These are phyloP conservation scores for Mortierella alpina DNA, from an alignment of 192 early-diverging fungal genomes.

Conservation along the genomic window DNA sequence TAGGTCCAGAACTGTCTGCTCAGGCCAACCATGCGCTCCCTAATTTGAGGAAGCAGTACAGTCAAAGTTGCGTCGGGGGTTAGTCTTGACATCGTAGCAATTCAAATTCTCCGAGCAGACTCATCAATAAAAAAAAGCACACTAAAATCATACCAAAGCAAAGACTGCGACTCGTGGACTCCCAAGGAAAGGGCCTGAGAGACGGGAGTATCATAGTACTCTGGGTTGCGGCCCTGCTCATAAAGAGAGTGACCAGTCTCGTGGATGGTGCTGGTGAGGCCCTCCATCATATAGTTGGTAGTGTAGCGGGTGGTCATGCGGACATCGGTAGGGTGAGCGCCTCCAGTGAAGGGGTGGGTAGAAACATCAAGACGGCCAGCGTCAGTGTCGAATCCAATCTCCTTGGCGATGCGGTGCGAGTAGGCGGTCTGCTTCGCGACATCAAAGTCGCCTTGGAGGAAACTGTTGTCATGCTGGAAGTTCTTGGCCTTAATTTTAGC, in stretches of 20 bases:
- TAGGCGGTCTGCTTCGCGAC: constrained; percentile 52
- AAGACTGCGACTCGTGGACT: constrained; percentile 56
- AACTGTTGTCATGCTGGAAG: constrained; percentile 48
- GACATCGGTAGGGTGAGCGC: constrained; percentile 46
- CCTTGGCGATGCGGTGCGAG: constrained; percentile 48
- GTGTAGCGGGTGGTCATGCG: constrained; percentile 60
- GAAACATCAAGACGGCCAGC: constrained; percentile 55
- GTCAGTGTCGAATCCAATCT: constrained; percentile 55
- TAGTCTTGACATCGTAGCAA: too few species aligned
- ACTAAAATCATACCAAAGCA: constrained; percentile 46
- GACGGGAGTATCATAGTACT: constrained; percentile 36
- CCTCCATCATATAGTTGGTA: constrained; percentile 39
- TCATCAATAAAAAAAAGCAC: not conserved
- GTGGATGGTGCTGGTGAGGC: constrained; percentile 54
- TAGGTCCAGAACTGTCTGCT: constrained; percentile 50
- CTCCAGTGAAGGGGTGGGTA: constrained; percentile 55
- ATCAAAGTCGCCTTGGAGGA: constrained; percentile 38
- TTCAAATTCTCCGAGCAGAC: not conserved
- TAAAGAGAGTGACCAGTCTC: constrained; percentile 59
- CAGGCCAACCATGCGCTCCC: constrained; percentile 49
- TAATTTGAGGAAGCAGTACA: not conserved
- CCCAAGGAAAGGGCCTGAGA: constrained; percentile 44
- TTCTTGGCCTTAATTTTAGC: constrained; percentile 55
- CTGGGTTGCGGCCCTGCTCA: constrained; percentile 53
- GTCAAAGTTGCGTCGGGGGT: too few species aligned